phyloP scores from a whole-genome alignment of 352 stramenopile species.

The Globisporangium uncinulatum region DNA sequence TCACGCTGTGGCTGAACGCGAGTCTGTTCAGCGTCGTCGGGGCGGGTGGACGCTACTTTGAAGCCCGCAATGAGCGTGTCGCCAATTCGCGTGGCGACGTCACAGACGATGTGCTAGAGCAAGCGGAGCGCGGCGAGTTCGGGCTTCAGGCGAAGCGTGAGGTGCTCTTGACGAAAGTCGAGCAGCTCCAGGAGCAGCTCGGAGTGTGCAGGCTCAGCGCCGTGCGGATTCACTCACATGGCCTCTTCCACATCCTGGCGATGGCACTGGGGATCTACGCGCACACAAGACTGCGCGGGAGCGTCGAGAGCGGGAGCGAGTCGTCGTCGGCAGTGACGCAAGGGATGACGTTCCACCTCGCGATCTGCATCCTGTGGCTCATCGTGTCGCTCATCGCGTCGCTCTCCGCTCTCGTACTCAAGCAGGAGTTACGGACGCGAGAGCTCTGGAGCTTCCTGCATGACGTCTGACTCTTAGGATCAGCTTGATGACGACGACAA shows the following conservation, averaged over 20 bases:
- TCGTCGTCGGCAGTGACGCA: constrained; percentile 14
- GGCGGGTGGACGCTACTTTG: constrained; percentile 28
- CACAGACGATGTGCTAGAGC: constrained; percentile 40
- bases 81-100: constrained; percentile 31
- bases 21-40: constrained; percentile 31
- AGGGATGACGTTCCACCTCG: constrained; percentile 37
- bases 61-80: constrained; percentile 28
- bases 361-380: constrained; percentile 42
- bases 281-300: constrained; percentile 14
- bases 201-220: constrained; percentile 50
- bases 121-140: constrained; percentile 61
- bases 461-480: background rate
- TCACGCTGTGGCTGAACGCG: constrained; percentile 41
- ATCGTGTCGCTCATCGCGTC: constrained; percentile 23
- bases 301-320: constrained; percentile 9
- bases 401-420: constrained; percentile 31
- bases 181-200: constrained; percentile 48
- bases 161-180: constrained; percentile 44
- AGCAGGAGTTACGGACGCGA: constrained; percentile 24
- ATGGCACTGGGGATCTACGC: constrained; percentile 43
- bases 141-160: constrained; percentile 60
- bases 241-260: constrained; percentile 27
- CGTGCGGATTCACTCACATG: constrained; percentile 42
- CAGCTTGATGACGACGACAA: too few species aligned
- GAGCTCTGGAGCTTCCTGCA: constrained; percentile 10